Evolutionary conservation across 495 filamentous ascomycete genomes (phyloP), one percentile per base, ranked within the genome.

Genomic region (Letharia lupina): DNA sequence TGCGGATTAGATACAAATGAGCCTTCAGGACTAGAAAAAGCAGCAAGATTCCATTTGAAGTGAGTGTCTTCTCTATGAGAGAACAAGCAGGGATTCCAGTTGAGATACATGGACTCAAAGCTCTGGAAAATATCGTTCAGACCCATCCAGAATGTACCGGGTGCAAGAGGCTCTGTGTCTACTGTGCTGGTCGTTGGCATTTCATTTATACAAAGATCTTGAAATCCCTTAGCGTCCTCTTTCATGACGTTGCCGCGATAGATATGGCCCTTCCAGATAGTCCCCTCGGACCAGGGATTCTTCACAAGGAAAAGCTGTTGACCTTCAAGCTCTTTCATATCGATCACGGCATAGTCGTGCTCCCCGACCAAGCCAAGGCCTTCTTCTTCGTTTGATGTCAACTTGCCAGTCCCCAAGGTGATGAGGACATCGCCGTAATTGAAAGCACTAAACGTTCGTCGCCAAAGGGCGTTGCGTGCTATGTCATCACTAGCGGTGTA

Each of bases 21-120:
- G 20, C 82, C 81, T 48, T 82, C 73, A 59, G 76, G 71, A 57
- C 81, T 81, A 37, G 77, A 83, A 16, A 80, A 77, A n/a, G 75
- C 79, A 0, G 86, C 81, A 23, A 95, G 79, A 47, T 89, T 83
- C 94, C 94, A 99, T 4, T 81, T 77, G 74, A 98, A 96, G 75
- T 99, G 94, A 63, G 91, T 82, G 70, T 98, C 92, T 73, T 96
- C 85, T 39, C 90, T 86, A 68, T 87, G 76, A 16, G 76, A 77
- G 75, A 99, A 99, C 11, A 96, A 78, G 3, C 81, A 83, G 9
- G 95, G 93, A 70, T 96, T 96, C 95, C 95, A 99, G 75, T 97
- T 99, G 56, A 98, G 78, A 75, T 98, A 99, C 40, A 98, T 81
- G 35, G 93, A 95, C 67, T 96, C 90, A 68, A 96, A 99, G 70